A percentile compares a stretch with the other conserved stretches of the same genome.
phyloP scores from a whole-genome alignment of 1,139 yeast genomes.

The Yamadazyma jaroonii region DNA sequence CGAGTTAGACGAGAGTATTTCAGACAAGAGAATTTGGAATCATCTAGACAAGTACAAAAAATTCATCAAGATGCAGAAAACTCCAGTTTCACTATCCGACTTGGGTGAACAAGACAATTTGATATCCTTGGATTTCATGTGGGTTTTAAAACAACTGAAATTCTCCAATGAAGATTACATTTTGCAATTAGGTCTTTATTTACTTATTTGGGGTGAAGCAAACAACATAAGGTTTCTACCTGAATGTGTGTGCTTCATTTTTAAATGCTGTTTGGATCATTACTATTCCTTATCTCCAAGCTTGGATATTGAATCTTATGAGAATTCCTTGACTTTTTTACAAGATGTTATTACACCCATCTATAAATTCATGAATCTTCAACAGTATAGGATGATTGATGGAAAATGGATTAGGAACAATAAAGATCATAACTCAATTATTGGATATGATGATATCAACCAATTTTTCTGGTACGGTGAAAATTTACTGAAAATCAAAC shows the following conservation, averaged over 20 bases:
- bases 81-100: constrained; percentile 6
- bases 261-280: constrained; percentile 29
- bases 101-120: constrained; percentile 14
- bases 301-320: too few relatives aligned
- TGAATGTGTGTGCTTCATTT: constrained; percentile 40
- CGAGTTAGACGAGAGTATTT: constrained; percentile 18
- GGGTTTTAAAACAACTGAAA: constrained; percentile 22
- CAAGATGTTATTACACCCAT: constrained; percentile 44
- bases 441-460: constrained; percentile 87
- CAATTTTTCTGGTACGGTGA: constrained; percentile 80
- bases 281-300: constrained; percentile 12
- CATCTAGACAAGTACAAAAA: constrained; percentile 9
- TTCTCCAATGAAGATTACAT: constrained; percentile 22
- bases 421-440: constrained; percentile 64
- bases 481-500: constrained; percentile 51
- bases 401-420: constrained; percentile 47
- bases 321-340: too few relatives aligned
- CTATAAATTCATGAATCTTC: constrained; percentile 40
- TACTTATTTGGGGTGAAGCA: constrained; percentile 45
- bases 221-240: constrained; percentile 43
- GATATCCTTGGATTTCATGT: constrained; percentile 17
- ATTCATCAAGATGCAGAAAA: constrained; percentile 6
- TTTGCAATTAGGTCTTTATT: constrained; percentile 30
- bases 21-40: constrained; percentile 14
- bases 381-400: constrained; percentile 35